Evolutionary conservation across 148 eudicot genomes (phyloP).

Genomic region (Vaccinium macrocarpon): DNA sequence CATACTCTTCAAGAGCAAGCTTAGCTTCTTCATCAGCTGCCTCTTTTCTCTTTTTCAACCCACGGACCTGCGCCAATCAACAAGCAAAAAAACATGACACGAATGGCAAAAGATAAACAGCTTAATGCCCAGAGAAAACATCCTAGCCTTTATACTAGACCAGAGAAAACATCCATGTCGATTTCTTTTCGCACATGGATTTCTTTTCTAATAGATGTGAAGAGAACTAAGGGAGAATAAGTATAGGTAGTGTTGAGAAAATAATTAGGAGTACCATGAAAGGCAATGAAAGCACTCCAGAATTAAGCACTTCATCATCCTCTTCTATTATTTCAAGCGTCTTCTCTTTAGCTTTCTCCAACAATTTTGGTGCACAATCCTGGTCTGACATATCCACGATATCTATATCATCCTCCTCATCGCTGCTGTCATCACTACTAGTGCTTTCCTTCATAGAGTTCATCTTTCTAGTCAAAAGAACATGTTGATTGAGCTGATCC

Average conservation of each 20-base stretch:
- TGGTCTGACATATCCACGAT: slow-evolving; percentile 47
- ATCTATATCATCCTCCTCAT: slow-evolving; percentile 58
- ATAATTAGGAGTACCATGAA: slow-evolving; percentile 69
- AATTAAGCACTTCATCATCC: slow-evolving; percentile 65
- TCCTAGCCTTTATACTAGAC: background rate
- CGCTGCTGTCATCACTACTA: slow-evolving; percentile 57
- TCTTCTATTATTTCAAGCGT: slow-evolving; percentile 58
- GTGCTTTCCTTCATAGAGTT: slow-evolving; percentile 67
- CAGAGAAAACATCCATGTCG: background rate
- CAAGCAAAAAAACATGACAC: background rate
- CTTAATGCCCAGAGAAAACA: background rate
- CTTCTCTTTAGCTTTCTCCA: slow-evolving; percentile 75
- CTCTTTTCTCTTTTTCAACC: slow-evolving; percentile 67
- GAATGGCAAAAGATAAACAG: background rate
- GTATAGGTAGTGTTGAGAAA: background rate
- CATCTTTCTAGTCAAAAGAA: slow-evolving; percentile 80
- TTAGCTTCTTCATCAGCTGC: slow-evolving; percentile 85
- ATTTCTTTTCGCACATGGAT: background rate
- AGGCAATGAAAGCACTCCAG: slow-evolving; percentile 87
- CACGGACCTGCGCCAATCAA: slow-evolving; percentile 65
- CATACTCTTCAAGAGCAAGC: slow-evolving; percentile 74
- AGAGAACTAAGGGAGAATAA: background rate
- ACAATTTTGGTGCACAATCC: slow-evolving; percentile 50
- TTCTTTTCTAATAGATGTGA: background rate
- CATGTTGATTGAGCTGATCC: slow-evolving; percentile 74